phyloP scores from a whole-genome alignment of 169 alveolate species.

The Cystoisospora suis region DNA sequence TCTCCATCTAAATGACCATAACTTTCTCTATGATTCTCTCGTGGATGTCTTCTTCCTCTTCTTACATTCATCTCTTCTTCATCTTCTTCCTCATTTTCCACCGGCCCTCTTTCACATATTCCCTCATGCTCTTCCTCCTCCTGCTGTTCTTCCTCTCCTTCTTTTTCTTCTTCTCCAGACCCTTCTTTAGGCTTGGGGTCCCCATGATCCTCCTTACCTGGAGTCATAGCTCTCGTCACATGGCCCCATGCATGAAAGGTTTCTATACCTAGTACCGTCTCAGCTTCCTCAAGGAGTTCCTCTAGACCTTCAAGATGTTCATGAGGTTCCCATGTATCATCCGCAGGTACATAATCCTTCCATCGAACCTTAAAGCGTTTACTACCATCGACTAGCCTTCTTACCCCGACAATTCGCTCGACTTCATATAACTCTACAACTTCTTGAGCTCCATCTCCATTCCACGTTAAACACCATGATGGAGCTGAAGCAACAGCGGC shows the following conservation, averaged over 20 bases:
- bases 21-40: no score
- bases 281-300: conserved; percentile 17
- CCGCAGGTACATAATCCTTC: conserved; percentile 15
- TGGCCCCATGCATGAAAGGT: conserved; percentile 8
- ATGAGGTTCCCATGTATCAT: conserved; percentile 37
- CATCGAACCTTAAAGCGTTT: conserved; percentile 5
- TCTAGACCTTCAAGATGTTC: conserved; percentile 32
- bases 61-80: background rate
- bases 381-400: background rate
- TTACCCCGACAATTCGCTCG: conserved; percentile 11
- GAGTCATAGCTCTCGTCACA: background rate
- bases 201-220: background rate
- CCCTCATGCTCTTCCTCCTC: background rate
- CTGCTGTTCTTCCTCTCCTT: background rate
- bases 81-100: background rate
- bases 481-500: conserved; percentile 6
- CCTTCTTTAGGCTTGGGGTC: background rate
- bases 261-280: background rate
- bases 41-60: background rate
- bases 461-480: background rate
- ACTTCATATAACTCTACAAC: conserved; percentile 31
- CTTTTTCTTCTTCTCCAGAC: background rate
- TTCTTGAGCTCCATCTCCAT: conserved; percentile 19
- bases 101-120: background rate
- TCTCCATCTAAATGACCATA: no score